These are phyloP conservation scores for Leavenworthia alabamica DNA, from an alignment of 345 rosid genomes.

Conservation along the genomic window DNA sequence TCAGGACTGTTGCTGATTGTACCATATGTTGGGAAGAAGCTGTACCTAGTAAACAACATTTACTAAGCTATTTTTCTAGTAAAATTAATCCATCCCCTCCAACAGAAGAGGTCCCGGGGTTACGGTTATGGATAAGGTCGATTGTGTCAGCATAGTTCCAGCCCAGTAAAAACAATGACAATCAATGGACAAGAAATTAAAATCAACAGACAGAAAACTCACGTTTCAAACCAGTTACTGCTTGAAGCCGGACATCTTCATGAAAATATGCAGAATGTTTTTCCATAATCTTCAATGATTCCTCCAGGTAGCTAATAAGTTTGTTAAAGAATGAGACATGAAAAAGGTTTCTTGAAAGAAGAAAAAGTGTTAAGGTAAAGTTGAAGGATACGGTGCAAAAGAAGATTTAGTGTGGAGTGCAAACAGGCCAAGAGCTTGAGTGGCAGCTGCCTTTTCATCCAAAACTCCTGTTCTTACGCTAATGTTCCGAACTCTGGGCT, in stretches of 20 bases:
- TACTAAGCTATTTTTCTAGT: neutral
- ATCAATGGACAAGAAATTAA: slow-evolving; percentile 5
- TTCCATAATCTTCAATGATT: slow-evolving; percentile 71
- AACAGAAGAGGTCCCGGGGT: slow-evolving; percentile 7
- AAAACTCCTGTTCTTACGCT: slow-evolving; percentile 95
- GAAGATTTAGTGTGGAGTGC: slow-evolving; percentile 79
- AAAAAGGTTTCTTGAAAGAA: slow-evolving; percentile 6
- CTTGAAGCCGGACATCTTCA: slow-evolving; percentile 99
- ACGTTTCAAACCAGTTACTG: slow-evolving; percentile 78
- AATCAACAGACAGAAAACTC: slow-evolving; percentile 33
- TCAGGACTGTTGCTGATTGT: neutral
- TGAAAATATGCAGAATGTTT: slow-evolving; percentile 89
- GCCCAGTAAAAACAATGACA: neutral
- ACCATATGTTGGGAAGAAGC: neutral
- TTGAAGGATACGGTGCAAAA: slow-evolving; percentile 83
- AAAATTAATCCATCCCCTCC: slow-evolving; percentile 1
- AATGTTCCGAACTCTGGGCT: slow-evolving; percentile 86
- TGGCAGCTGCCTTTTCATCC: slow-evolving; percentile 99
- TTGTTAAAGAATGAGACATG: slow-evolving; percentile 52
- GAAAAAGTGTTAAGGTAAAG: neutral
- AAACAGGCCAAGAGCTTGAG: slow-evolving; percentile 96
- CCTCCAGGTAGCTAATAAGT: slow-evolving; percentile 75
- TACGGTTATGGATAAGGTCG: neutral
- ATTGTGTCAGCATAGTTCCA: neutral
- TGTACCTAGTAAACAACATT: neutral